Evolutionary conservation across 2,329 filamentous ascomycete species (phyloP), one percentile per base, ranked within the genome.

Genomic region (Hirsutella thompsonii): DNA sequence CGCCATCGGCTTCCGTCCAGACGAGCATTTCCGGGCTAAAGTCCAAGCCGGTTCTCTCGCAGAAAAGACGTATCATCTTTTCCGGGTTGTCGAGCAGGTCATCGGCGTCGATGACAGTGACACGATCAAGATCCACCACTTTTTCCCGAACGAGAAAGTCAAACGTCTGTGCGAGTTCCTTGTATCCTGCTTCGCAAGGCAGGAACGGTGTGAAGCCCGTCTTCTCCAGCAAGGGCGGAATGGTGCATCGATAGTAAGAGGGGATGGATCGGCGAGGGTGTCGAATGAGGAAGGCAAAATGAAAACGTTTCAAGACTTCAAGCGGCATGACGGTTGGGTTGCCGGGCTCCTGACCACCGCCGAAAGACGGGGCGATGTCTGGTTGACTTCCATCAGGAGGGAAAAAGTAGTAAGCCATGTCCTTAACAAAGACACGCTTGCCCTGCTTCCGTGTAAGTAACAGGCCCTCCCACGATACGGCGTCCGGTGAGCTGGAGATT

Each of bases 391-490:
- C 70, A 47, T 83, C 68, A 3, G 86, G 85, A 5, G 88, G 83
- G 48, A 94, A 70, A 49, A 95, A 71, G 61, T 96, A 96, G 63
- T 95, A 83, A 42, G 84, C 81, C 67, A 96, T 98, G 61, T 96
- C 92, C 63, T 98, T 98, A 74, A 98, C 92, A 67, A 96, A 95
- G 53, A 94, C 68, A 52, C 90, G 84, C 68, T 94, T 94, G 54
- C 80, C 83, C 84, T 93, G 51, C 40, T 37, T 51, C 55, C 57
- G 38, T 59, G 53, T 53, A 42, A 46, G 34, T 20, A 32, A 41
- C 35, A 39, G 34, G 39, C 30, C 23, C 37, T 30, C 35, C 5
- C 32, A 34, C 32, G 14, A 8, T 26, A 19, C 36, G 8, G 9
- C 20, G 18, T 19, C 36, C 21, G 14, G 5, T n/a, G 23, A n/a